These are phyloP conservation scores for Candida vartiovaarae DNA, from an alignment of 805 yeast species.

Conservation along the genomic window DNA sequence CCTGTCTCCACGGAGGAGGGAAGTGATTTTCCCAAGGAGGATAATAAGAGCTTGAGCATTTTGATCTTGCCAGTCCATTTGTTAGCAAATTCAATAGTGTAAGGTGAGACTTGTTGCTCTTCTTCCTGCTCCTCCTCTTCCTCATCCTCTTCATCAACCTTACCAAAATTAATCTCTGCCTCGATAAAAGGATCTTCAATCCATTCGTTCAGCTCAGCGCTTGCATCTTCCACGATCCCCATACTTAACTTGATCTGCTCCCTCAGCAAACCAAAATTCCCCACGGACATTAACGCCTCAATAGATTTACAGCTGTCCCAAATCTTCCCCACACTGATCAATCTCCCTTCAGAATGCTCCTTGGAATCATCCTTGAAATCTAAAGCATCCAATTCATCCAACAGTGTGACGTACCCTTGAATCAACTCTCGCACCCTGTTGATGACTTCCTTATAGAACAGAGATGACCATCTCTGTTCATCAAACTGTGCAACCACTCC, in stretches of 20 bases:
- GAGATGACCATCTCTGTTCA: conserved; percentile 26
- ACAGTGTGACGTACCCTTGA: conserved; percentile 13
- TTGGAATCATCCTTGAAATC: conserved; percentile 11
- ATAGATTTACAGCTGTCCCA: conserved; percentile 63
- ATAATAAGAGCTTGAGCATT: conserved; percentile 49
- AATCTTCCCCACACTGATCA: conserved; percentile 56
- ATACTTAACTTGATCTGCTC: conserved; percentile 37
- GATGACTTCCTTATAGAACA: conserved; percentile 24
- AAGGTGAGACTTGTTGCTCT: conserved; percentile 26
- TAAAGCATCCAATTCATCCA: conserved; percentile 18
- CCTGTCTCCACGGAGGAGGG: conserved; percentile 36
- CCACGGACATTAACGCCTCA: conserved; percentile 34
- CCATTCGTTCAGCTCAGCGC: conserved; percentile 68
- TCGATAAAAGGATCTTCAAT: conserved; percentile 46
- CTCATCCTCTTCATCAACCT: conserved; percentile 23
- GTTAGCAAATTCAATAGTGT: conserved; percentile 34
- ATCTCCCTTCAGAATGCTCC: conserved; percentile 30
- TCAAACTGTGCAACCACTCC: conserved; percentile 36
- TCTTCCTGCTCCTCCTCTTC: conserved; percentile 19
- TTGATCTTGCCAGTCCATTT: conserved; percentile 48
- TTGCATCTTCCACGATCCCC: conserved; percentile 48
- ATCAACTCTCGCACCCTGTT: conserved; percentile 12
- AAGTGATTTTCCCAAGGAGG: conserved; percentile 52
- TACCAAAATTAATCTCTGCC: conserved; percentile 42
- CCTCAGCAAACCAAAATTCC: conserved; percentile 48